Base-by-base conservation (phyloP, 768 basidiomycete genomes). In the Omphalotus guepiniiformis region DNA sequence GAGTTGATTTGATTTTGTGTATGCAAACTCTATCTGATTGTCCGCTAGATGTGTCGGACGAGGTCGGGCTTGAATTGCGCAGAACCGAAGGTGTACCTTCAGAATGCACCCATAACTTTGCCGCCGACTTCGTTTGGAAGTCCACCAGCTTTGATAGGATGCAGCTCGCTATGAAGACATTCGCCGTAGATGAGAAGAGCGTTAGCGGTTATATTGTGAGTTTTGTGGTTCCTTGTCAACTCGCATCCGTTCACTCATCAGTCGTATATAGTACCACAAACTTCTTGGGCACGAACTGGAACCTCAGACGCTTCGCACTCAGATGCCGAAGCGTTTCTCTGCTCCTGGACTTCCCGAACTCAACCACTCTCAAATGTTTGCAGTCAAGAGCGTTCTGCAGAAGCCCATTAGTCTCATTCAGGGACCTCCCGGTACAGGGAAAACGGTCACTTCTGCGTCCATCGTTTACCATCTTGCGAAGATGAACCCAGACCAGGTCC, bases 101-200 rank as follows among this genome's bases (percentile, higher is more conserved):
- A 15, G 95, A 98, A 26, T 82, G 92, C 66, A 93, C 92, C 0
- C 92, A 94, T 61, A 90, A 91, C 56, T 98, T 96, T 59, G 85
- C 90, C 0, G 96, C 87, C n/a, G 96, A 99, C 64, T 99, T 98
- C 59, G 95, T 99, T 4, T 99, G 96, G 96, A 99, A 99, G 68
- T 94, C 93, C 4, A 99, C 96, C 1, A 98, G 95, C 65, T 99
- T 99, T 59, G 96, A 99, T 64, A 79, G 96, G 40, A 99, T 99
- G 96, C 96, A 99, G 63, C 77, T 93, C 27, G 95, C 96, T 0
- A 98, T 99, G 95, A 98, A 97, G 78, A 98, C 94, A 1, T 99
- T 99, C 62, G 96, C 96, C 6, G 88, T 99, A 15, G 96, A 99
- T 57, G 96, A 99, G 68, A 96, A 97, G 75, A 96, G 93, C 63